These are phyloP conservation scores for Solanum commersonii DNA, from an alignment of 257 asterid genomes.

Conservation along the genomic window DNA sequence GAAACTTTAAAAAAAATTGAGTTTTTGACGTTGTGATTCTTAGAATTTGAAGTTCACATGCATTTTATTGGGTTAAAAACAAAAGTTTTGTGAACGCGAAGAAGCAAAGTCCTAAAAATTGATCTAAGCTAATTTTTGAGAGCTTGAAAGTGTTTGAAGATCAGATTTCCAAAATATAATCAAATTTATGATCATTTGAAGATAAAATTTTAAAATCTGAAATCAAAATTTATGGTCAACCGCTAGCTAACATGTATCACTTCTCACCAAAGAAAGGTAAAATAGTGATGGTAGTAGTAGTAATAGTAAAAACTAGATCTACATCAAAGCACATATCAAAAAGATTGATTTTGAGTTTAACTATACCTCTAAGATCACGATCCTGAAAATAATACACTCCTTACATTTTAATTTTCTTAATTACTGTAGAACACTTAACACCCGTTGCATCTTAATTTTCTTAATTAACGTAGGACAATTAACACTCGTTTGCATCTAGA, in stretches of 20 bases:
- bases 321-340: not conserved
- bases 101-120: too few relatives aligned
- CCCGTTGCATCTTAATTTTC: too few relatives aligned
- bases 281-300: not conserved
- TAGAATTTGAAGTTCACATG: too few relatives aligned
- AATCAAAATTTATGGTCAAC: too few relatives aligned
- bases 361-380: accelerated
- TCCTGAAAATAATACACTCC: not conserved
- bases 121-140: not conserved
- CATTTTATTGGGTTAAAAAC: too few relatives aligned
- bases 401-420: not conserved
- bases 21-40: too few relatives aligned
- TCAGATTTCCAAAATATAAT: not conserved
- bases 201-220: not conserved
- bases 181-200: not conserved
- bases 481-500: too few relatives aligned
- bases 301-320: too few relatives aligned
- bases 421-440: not conserved
- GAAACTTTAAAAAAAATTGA: too few relatives aligned
- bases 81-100: too few relatives aligned
- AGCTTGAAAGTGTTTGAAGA: not conserved
- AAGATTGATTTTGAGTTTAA: not conserved
- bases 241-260: not conserved
- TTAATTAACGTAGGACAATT: not conserved
- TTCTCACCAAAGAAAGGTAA: not conserved